These are phyloP conservation scores for Cladorrhinum samala DNA, from an alignment of 495 filamentous ascomycete species.

Conservation along the genomic window DNA sequence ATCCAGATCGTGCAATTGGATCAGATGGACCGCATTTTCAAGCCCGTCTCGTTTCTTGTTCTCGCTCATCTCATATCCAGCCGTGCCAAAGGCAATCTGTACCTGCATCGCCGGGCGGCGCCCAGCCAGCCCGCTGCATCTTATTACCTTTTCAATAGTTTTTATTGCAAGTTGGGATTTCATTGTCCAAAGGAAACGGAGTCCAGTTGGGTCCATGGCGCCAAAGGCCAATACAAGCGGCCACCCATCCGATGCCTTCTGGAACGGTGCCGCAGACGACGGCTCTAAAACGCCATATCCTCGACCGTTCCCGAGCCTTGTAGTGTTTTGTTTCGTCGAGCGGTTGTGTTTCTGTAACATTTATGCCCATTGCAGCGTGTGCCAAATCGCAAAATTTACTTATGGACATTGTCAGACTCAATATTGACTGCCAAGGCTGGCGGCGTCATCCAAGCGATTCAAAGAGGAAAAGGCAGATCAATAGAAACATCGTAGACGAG, in stretches of 20 bases:
- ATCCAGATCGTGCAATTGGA: not conserved
- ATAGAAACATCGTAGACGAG: not conserved
- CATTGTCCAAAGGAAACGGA: not conserved
- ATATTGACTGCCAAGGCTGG: not conserved
- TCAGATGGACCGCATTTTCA: not conserved
- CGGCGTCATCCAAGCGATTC: not conserved
- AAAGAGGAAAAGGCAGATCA: constrained; percentile 3
- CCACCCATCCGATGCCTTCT: not conserved
- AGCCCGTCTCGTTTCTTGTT: too few relatives aligned
- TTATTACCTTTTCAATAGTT: constrained; percentile 6
- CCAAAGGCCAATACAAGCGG: not conserved
- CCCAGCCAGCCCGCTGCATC: not conserved
- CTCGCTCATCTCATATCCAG: not conserved
- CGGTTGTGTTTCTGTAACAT: too few relatives aligned
- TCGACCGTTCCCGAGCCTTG: too few relatives aligned
- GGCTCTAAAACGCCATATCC: not conserved
- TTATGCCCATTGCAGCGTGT: not conserved
- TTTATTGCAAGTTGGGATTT: constrained; percentile 3
- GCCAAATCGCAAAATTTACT: not conserved
- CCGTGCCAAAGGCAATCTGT: constrained; percentile 9
- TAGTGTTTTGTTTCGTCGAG: too few relatives aligned
- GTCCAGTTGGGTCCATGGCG: too few relatives aligned
- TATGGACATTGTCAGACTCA: not conserved
- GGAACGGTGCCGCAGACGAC: not conserved
- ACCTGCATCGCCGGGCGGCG: constrained; percentile 12